phyloP scores from a whole-genome alignment of 371 early-diverging fungal genomes.

The Actinomortierella ambigua region DNA sequence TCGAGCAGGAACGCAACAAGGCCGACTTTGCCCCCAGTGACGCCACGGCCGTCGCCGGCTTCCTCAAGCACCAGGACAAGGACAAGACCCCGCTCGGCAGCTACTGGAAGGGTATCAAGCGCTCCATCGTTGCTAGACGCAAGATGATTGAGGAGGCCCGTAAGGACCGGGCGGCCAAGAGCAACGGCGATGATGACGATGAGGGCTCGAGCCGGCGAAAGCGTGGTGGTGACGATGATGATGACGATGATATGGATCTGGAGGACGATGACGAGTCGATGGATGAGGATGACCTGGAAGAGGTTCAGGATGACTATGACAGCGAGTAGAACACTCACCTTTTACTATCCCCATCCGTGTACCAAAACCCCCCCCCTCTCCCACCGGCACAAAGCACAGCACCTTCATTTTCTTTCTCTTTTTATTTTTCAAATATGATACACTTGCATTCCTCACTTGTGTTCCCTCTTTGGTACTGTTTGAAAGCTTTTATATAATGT shows the following conservation, averaged over 20 bases:
- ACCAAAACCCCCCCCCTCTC: too few relatives aligned
- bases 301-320: slow-evolving; percentile 31
- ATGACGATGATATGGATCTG: slow-evolving; percentile 8
- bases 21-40: slow-evolving; percentile 82
- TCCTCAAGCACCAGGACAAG: slow-evolving; percentile 38
- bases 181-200: slow-evolving; percentile 7
- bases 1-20: slow-evolving; percentile 74
- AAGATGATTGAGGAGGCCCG: slow-evolving; percentile 46
- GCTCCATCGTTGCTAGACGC: slow-evolving; percentile 35
- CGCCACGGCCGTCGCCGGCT: slow-evolving; percentile 56
- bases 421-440: too few relatives aligned
- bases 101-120: slow-evolving; percentile 44
- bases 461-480: too few relatives aligned
- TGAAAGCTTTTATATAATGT: too few relatives aligned
- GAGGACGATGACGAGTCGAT: slow-evolving; percentile 37
- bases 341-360: too few relatives aligned
- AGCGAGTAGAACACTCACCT: slow-evolving; percentile 34
- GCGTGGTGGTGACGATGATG: slow-evolving; percentile 8
- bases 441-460: too few relatives aligned
- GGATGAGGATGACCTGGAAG: slow-evolving; percentile 45
- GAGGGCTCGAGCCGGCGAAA: slow-evolving; percentile 7
- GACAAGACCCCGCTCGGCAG: slow-evolving; percentile 39
- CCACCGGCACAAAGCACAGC: too few relatives aligned
- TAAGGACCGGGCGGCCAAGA: slow-evolving; percentile 25
- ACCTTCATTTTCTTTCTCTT: too few relatives aligned